Percentiles rank a stretch among this genome's conserved stretches.
phyloP scores from a whole-genome alignment of 176 grass and related monocot genomes.

The Bolboschoenus planiculmis region DNA sequence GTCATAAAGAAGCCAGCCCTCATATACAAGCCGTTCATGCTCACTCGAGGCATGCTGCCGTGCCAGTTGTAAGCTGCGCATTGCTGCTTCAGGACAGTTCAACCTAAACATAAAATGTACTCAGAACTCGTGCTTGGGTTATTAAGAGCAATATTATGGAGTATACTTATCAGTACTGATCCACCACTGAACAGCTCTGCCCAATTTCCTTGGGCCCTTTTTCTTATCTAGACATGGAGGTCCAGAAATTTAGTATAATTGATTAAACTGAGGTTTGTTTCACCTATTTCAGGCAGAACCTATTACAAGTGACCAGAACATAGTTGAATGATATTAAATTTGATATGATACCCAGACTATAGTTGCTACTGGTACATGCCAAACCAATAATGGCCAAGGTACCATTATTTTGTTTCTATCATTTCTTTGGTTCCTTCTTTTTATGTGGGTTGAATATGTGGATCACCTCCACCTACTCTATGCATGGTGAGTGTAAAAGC shows the following conservation, averaged over 20 bases:
- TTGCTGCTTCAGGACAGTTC: constrained; percentile 80
- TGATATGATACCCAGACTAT: not conserved
- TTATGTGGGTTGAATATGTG: not conserved
- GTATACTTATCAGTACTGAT: not conserved
- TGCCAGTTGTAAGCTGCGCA: constrained; percentile 86
- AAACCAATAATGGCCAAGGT: not conserved
- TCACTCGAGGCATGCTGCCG: constrained; percentile 51
- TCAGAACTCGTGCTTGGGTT: not conserved
- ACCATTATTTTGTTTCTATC: not conserved
- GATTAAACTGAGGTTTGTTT: not conserved
- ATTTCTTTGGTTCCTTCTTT: not conserved
- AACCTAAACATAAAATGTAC: constrained; percentile 36
- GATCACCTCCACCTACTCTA: not conserved
- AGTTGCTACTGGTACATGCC: not conserved
- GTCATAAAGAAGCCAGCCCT: constrained; percentile 92
- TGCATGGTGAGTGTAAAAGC: not conserved
- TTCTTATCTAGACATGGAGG: not conserved
- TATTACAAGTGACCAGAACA: not conserved
- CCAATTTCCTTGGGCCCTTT: not conserved
- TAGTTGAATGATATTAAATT: not conserved
- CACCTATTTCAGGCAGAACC: not conserved
- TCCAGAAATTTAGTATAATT: not conserved
- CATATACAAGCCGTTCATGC: constrained; percentile 77
- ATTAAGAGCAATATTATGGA: not conserved
- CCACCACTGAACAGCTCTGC: not conserved